Percentiles rank a stretch among this genome's conserved stretches.
phyloP scores from a whole-genome alignment of 2,329 filamentous ascomycete genomes.

The Onygenales sp. region DNA sequence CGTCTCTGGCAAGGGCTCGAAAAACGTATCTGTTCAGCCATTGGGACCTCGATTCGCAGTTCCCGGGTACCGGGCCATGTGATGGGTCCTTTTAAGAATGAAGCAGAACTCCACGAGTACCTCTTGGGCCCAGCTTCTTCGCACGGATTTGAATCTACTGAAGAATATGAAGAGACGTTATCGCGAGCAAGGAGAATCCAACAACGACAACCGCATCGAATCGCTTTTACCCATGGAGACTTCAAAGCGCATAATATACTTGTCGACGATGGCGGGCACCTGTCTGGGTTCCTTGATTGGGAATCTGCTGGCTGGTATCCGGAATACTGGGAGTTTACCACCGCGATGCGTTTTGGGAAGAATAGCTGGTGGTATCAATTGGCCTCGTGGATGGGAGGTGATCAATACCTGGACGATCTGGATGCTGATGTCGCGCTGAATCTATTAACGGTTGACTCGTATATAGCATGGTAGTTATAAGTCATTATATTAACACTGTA shows the following conservation, averaged over 20 bases:
- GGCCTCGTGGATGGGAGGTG: conserved; percentile 12
- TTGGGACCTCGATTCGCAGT: conserved; percentile 22
- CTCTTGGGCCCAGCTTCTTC: conserved; percentile 19
- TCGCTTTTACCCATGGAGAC: conserved; percentile 19
- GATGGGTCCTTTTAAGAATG: conserved; percentile 22
- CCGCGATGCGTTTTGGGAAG: conserved; percentile 15
- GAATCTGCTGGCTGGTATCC: conserved; percentile 17
- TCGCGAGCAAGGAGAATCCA: conserved; percentile 13
- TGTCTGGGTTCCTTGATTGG: conserved; percentile 21
- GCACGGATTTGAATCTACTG: conserved; percentile 19
- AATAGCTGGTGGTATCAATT: conserved; percentile 16
- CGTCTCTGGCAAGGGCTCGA: conserved; percentile 1
- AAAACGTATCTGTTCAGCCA: conserved; percentile 21
- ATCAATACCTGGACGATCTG: conserved; percentile 13
- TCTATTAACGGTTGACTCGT: conserved; percentile 15
- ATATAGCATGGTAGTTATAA: conserved; percentile 7
- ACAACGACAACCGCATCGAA: conserved; percentile 8
- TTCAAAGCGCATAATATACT: conserved; percentile 17
- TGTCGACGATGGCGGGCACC: conserved; percentile 11
- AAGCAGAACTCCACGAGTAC: conserved; percentile 20
- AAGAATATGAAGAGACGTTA: conserved; percentile 19
- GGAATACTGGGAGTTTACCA: conserved; percentile 18
- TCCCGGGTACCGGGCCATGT: conserved; percentile 23
- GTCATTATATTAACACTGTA: no score
- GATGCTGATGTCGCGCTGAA: conserved; percentile 14